Base-by-base conservation (phyloP, 345 rosid genomes). In the Populus pruinosa region DNA sequence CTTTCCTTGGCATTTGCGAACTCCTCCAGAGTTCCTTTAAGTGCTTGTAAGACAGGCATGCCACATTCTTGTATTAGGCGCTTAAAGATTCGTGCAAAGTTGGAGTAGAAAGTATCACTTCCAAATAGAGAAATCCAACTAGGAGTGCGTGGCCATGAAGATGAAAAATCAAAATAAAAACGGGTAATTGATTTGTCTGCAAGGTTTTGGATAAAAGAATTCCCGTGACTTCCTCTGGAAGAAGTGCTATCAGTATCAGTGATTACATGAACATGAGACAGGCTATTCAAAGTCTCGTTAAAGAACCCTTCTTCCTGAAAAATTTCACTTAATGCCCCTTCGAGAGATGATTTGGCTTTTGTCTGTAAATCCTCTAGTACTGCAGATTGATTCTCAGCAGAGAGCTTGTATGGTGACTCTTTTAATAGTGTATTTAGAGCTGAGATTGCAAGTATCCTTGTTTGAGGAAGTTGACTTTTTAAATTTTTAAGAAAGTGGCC, bases 101-200 rank as follows among this genome's bases (percentile, higher is more conserved):
- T 89, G 69, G 99, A 83, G 90, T 93, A 92, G 81, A 96, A 96
- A 16, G 91, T 96, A 82, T 92, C 94, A 87, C 83, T 88, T 82
- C 98, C 99, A 82, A 93, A 76, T 82, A 96, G 81, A 82, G 99
- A 93, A 41, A 92, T 92, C 98, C 99, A 96, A 81, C 94, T 91
- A 80, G 99, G 99, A 76, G 99, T 96, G 62, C 94, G 94, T 73
- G 99, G 99, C 99, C 99, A 96, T 20, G 99, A 90, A 71, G 99
- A 88, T 53, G 98, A 91, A 85, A 96, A 96, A 78, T 96, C 97
- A 44, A 96, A 96, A 84, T 91, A 96, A 87, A 96, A 93, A 59
- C 90, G 94, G 78, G 98, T 96, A 77, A 92, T 93, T 64, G 98
- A 96, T 87, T 89, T 93, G 88, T 96, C 98, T 62, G 93, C 94